phyloP scores from a whole-genome alignment of 2,329 filamentous ascomycete genomes.

The Colletotrichum sublineola region DNA sequence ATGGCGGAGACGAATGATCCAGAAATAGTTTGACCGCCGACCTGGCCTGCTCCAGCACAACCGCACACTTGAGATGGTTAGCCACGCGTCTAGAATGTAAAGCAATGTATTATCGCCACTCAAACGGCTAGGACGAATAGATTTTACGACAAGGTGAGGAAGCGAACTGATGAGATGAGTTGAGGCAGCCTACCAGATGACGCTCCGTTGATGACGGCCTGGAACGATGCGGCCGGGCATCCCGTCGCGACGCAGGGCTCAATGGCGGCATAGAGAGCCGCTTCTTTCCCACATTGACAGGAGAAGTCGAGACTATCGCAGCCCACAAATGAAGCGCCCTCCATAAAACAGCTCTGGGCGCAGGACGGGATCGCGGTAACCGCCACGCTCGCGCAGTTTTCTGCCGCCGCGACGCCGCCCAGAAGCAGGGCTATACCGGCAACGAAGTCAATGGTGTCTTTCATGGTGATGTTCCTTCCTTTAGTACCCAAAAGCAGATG shows the following conservation, averaged over 20 bases:
- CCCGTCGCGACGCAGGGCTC: conserved; percentile 48
- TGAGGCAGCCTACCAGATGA: conserved; percentile 25
- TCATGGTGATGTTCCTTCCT: conserved; percentile 7
- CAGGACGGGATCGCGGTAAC: conserved; percentile 47
- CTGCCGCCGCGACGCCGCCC: conserved; percentile 13
- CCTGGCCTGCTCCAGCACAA: conserved; percentile 27
- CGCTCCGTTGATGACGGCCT: conserved; percentile 48
- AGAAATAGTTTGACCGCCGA: conserved; percentile 21
- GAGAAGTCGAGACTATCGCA: conserved; percentile 47
- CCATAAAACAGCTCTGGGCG: conserved; percentile 48
- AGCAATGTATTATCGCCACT: rapidly evolving
- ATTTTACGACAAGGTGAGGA: no score
- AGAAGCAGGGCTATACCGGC: conserved; percentile 7
- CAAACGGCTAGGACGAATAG: rapidly evolving
- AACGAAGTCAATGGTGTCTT: neutral
- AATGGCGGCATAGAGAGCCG: conserved; percentile 45
- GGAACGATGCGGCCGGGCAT: conserved; percentile 45
- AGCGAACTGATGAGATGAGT: neutral
- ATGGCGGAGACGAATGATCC: conserved; percentile 31
- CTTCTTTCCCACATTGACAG: conserved; percentile 47
- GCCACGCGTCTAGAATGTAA: neutral
- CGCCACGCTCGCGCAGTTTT: conserved; percentile 47
- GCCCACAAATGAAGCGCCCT: conserved; percentile 47
- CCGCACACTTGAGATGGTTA: conserved; percentile 26
- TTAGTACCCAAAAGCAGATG: neutral